A percentile compares a stretch with the other conserved stretches of the same genome.
These are phyloP conservation scores for Xylaria curta DNA, from an alignment of 495 filamentous ascomycete species.

Conservation along the genomic window DNA sequence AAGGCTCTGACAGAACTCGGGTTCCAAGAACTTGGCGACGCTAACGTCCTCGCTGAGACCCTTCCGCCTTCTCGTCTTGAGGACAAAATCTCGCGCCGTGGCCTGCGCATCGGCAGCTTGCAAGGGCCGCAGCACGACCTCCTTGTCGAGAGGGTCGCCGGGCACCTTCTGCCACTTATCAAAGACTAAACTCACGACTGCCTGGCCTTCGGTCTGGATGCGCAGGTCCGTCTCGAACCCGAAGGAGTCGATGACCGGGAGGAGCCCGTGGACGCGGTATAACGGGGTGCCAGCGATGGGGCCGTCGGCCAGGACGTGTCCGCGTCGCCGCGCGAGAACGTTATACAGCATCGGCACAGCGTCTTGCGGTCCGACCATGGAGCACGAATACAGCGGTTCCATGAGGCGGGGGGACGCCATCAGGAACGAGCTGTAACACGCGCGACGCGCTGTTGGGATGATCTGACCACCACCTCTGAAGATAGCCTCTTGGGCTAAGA, in stretches of 20 bases:
- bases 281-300: conserved; percentile 96
- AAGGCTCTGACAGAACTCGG: conserved; percentile 85
- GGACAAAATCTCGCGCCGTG: conserved; percentile 91
- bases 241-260: conserved; percentile 96
- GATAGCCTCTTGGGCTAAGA: conserved; percentile 86
- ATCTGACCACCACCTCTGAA: conserved; percentile 96
- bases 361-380: conserved; percentile 92
- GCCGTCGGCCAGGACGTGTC: conserved; percentile 91
- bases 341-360: conserved; percentile 89
- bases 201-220: conserved; percentile 94
- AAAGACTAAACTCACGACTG: conserved; percentile 89
- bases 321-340: conserved; percentile 83
- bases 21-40: conserved; percentile 94
- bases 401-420: conserved; percentile 96
- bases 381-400: conserved; percentile 91
- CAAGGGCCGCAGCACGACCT: conserved; percentile 78
- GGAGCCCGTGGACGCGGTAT: conserved; percentile 85
- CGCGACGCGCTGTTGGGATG: conserved; percentile 90
- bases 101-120: conserved; percentile 86
- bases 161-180: conserved; percentile 95
- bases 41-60: conserved; percentile 94
- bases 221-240: conserved; percentile 97
- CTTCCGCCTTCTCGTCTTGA: conserved; percentile 94
- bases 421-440: conserved; percentile 92
- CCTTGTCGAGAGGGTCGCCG: conserved; percentile 90